phyloP scores from a whole-genome alignment of 2,329 filamentous ascomycete genomes.

The Nothophoma quercina region DNA sequence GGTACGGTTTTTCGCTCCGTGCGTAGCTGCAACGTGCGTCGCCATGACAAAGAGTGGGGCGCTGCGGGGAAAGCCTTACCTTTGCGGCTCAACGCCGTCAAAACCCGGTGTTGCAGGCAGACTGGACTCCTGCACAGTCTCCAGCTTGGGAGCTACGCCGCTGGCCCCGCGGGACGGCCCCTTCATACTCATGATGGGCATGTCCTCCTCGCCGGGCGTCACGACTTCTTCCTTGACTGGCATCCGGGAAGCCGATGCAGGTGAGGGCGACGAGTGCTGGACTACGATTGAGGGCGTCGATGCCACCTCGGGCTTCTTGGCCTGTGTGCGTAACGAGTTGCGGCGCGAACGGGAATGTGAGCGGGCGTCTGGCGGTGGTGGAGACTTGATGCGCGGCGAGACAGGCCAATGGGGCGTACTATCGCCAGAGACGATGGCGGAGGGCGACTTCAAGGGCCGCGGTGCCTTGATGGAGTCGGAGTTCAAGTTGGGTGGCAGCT shows the following conservation, averaged over 20 bases:
- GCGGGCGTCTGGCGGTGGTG: constrained; percentile 64
- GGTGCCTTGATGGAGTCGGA: constrained; percentile 70
- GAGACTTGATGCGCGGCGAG: constrained; percentile 79
- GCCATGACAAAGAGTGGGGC: constrained; percentile 40
- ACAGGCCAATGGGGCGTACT: constrained; percentile 74
- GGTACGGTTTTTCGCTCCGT: constrained; percentile 26
- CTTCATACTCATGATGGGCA: constrained; percentile 50
- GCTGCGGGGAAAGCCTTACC: constrained; percentile 41
- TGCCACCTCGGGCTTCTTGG: constrained; percentile 39
- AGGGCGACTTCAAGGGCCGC: constrained; percentile 68
- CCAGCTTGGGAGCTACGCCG: constrained; percentile 69
- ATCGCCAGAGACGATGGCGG: constrained; percentile 55
- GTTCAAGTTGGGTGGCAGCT: constrained; percentile 65
- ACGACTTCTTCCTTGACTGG: constrained; percentile 37
- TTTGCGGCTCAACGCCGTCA: constrained; percentile 46
- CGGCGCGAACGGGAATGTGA: constrained; percentile 51
- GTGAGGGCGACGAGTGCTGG: constrained; percentile 51
- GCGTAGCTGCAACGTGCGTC: constrained; percentile 31
- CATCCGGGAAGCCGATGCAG: constrained; percentile 46
- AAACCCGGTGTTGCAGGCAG: constrained; percentile 70
- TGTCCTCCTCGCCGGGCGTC: constrained; percentile 45
- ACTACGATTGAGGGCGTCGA: constrained; percentile 55
- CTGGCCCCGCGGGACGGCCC: constrained; percentile 62
- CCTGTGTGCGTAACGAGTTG: constrained; percentile 52
- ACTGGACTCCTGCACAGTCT: constrained; percentile 92